Conservation (phyloP, 805 yeast genomes). For the Candida coleopterorum region DNA sequence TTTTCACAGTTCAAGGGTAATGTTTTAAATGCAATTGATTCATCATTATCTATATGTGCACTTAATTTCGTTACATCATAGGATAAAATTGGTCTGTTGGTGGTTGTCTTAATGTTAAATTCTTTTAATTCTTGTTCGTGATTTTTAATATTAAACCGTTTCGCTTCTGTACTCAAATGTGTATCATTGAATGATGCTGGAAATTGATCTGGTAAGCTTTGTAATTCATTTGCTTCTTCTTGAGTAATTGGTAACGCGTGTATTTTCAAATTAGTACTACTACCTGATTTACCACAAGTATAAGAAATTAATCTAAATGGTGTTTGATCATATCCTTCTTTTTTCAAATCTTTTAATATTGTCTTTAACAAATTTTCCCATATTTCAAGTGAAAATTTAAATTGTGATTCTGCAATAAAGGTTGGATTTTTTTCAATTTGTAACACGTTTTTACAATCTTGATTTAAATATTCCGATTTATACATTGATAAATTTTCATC, state of each 20-base stretch:
- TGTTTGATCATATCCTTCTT: constrained; percentile 6
- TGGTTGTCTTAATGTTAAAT: constrained; percentile 19
- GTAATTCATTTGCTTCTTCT: constrained; percentile 19
- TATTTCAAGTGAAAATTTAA: constrained; percentile 52
- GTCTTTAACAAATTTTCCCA: constrained; percentile 33
- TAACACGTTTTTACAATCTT: no score
- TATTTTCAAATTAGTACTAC: constrained; percentile 11
- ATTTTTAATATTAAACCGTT: constrained; percentile 18
- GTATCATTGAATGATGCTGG: constrained; percentile 26
- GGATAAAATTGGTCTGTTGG: constrained; percentile 4
- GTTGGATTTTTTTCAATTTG: constrained; percentile 34
- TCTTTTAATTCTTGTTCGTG: constrained; percentile 22
- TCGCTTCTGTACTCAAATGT: constrained; percentile 18
- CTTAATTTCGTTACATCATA: constrained; percentile 1
- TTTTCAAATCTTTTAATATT: constrained; percentile 23
- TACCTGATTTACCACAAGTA: background rate
- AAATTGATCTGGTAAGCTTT: constrained; percentile 18
- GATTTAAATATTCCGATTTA: background rate
- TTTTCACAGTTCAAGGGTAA: background rate
- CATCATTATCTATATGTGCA: background rate
- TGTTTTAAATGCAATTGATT: background rate
- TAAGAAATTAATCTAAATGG: constrained; percentile 27
- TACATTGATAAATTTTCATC: background rate
- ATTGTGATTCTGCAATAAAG: constrained; percentile 62
- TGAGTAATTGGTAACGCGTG: constrained; percentile 26